These are phyloP conservation scores for Penicillium corylophilum DNA, from an alignment of 2,329 filamentous ascomycete genomes.

Conservation along the genomic window DNA sequence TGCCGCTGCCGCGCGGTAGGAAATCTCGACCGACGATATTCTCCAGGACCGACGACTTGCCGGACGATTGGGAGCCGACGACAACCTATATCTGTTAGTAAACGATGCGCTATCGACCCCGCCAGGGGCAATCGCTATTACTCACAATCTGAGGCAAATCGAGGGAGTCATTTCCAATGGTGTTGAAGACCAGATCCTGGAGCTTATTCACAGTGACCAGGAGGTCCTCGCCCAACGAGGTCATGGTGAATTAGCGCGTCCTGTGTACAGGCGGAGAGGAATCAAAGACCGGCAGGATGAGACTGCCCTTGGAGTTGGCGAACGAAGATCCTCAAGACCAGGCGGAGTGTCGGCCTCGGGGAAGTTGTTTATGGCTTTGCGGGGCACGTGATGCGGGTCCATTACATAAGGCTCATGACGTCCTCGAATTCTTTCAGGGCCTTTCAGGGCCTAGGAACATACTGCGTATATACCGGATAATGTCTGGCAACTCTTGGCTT, in stretches of 20 bases:
- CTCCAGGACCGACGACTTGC: slow-evolving; percentile 97
- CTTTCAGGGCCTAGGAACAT: too few species aligned
- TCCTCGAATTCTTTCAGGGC: slow-evolving; percentile 6
- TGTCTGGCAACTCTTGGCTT: too few species aligned
- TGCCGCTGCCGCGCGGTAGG: slow-evolving; percentile 90
- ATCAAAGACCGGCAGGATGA: slow-evolving; percentile 5
- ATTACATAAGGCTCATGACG: slow-evolving; percentile 19
- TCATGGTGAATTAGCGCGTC: slow-evolving; percentile 59
- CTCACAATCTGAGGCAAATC: slow-evolving; percentile 97
- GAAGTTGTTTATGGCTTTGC: slow-evolving; percentile 23
- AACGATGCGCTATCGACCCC: slow-evolving; percentile 11
- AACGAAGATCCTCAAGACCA: slow-evolving; percentile 17
- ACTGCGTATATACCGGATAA: too few species aligned
- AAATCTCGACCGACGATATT: slow-evolving; percentile 99
- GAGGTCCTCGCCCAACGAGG: slow-evolving; percentile 92
- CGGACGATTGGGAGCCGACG: slow-evolving; percentile 95
- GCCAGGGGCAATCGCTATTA: slow-evolving; percentile 14
- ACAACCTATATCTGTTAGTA: slow-evolving; percentile 67
- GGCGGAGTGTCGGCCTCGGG: slow-evolving; percentile 11
- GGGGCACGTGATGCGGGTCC: slow-evolving; percentile 20
- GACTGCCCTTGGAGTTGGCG: slow-evolving; percentile 11
- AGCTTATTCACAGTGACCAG: slow-evolving; percentile 96
- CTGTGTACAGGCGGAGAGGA: slow-evolving; percentile 1
- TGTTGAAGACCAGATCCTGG: slow-evolving; percentile 98
- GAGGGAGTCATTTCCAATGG: slow-evolving; percentile 96